A percentile compares a stretch with the other conserved stretches of the same genome.
These are phyloP conservation scores for Candida boidinii DNA, from an alignment of 805 yeast species.

Conservation along the genomic window DNA sequence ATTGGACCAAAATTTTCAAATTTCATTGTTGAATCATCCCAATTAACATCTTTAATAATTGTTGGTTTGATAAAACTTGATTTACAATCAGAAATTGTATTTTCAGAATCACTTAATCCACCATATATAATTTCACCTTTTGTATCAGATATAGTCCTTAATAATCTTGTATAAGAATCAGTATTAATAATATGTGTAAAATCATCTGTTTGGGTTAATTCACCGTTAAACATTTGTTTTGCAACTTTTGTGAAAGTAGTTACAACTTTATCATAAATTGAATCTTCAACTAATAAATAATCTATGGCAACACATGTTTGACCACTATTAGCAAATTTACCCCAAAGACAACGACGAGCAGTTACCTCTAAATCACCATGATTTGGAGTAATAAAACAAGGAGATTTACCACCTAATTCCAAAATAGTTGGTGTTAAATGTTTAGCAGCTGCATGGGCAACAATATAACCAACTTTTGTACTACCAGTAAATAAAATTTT, in stretches of 20 bases:
- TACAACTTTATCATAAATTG: slow-evolving; percentile 44
- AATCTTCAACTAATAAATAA: slow-evolving; percentile 61
- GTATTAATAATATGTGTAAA: slow-evolving; percentile 57
- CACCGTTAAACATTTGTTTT: slow-evolving; percentile 29
- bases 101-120: slow-evolving; percentile 25
- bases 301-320: slow-evolving; percentile 92
- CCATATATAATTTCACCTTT: slow-evolving; percentile 46
- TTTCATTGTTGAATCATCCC: slow-evolving; percentile 65
- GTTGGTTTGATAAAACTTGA: slow-evolving; percentile 64
- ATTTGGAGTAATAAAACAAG: slow-evolving; percentile 58
- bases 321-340: slow-evolving; percentile 72
- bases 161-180: slow-evolving; percentile 41
- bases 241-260: slow-evolving; percentile 20
- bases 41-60: slow-evolving; percentile 49
- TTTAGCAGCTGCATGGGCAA: slow-evolving; percentile 79
- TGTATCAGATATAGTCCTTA: slow-evolving; percentile 33
- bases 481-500: slow-evolving; percentile 86
- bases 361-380: slow-evolving; percentile 32
- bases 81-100: slow-evolving; percentile 16
- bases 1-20: slow-evolving; percentile 83
- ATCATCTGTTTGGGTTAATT: slow-evolving; percentile 31
- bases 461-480: slow-evolving; percentile 62
- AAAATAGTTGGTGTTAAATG: slow-evolving; percentile 70
- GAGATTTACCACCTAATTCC: slow-evolving; percentile 92
- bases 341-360: slow-evolving; percentile 67